Evolutionary conservation across 257 asterid genomes (phyloP), one percentile per base, ranked within the genome.

Genomic region (Apocynum venetum): DNA sequence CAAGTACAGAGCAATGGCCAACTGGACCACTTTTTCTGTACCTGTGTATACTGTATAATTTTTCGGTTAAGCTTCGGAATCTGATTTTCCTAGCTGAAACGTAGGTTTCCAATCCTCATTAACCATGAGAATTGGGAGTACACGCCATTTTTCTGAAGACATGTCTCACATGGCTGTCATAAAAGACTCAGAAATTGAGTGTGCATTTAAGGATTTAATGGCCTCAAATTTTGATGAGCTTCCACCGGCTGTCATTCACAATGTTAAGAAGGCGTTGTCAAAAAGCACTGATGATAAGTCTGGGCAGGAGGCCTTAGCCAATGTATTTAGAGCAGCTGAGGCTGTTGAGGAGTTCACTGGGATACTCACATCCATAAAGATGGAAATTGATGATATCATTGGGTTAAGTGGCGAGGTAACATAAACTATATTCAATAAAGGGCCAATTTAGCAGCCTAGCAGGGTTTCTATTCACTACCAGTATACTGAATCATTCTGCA

Each of bases 381-480:
- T 92, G 98, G 96, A 86, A 49, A 80, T 93, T 82, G 98, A 96
- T 84, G 99, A 96, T 72, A 83, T 86, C 49, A 91, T 96, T 81
- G 98, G 99, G 46, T 12, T 82, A 75, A 91, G 98, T 75, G 98
- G 98, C 43, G 98, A 96, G 97, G 99, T 96, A 85, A 81, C 55
- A 25, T 77, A 75, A 77, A 44, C 51, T 48, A 1, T 69, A 73
- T 44, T 79, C 40, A 35, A 48, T n/a, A 38, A 17, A 63, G 44
- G 49, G 52, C 72, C 71, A 8, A 41, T 68, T 20, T 68, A 19
- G 53, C 43, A 11, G 20, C 81, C 73, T 15, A 68, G 63, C 41
- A 19, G n/a, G 57, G 43, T 73, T 46, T 82, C 79, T 41, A 65
- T 69, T 75, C 51, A 78, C 36, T 49, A 79, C 46, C 15, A 11